Evolutionary conservation across 148 eudicot species (phyloP), one percentile per base, ranked within the genome.

Genomic region (Cornus controversa): DNA sequence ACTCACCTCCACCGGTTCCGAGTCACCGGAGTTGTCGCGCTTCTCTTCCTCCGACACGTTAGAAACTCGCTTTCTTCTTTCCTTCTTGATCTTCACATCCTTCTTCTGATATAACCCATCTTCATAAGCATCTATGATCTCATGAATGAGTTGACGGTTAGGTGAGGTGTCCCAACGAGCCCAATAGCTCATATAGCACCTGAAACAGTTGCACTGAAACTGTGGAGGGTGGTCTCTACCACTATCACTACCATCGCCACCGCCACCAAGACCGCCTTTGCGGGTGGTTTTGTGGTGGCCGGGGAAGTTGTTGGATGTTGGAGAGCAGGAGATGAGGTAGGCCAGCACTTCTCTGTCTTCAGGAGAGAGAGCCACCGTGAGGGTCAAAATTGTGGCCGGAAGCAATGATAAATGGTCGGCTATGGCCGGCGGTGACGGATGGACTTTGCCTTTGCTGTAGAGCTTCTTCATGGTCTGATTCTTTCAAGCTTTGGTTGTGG

Each of bases 171-270:
- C 82, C 86, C 86, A 83, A 26, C 78, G 75, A 2, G 66, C 83
- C 86, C 86, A 83, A 60, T 76, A 83, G 5, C 80, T 77, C 77
- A 75, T 83, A 66, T 83, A 83, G 25, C 86, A 83, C 11, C 74
- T 15, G 11, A 83, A 83, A 15, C 83, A 83, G 80, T 42, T 69
- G 80, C 83, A 83, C 36, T 73, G 8, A 50, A 80, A 80, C 16
- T 23, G 23, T 2, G 80, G 78, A 11, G 67, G 50, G 66, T 83
- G 86, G 67, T 67, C 64, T 1, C 72, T 79, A 27, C 76, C 72
- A 29, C 80, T 24, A 16, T 36, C 20, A 10, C 71, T 3, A 6
- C 70, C 23, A 18, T 47, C 18, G 10, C 57, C 22, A 4, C 72
- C 8, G 13, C 71, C 64, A n/a, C 7, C 8, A 50, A 50, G 57